Percentiles rank a stretch among this genome's conserved stretches.
Evolutionary conservation across 257 asterid species (phyloP).

Genomic region (Solanum sejunctum): DNA sequence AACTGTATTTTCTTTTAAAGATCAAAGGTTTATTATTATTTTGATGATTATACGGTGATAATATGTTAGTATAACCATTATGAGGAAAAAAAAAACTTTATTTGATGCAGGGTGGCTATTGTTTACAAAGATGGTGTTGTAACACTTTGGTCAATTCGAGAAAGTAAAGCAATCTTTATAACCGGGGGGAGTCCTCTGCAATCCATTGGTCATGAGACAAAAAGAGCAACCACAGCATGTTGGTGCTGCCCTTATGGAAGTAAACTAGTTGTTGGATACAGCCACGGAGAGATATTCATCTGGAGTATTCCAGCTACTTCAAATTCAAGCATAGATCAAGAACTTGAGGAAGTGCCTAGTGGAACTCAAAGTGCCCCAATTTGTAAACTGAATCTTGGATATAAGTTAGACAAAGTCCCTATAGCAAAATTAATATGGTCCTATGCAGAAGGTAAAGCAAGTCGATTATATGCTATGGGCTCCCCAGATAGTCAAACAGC

Average conservation of each 20-base stretch:
- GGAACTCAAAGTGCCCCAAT: conserved; percentile 38
- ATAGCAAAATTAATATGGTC: conserved; percentile 61
- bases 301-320: conserved; percentile 55
- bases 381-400: conserved; percentile 79
- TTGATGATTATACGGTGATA: background rate
- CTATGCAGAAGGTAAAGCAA: conserved; percentile 67
- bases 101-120: conserved; percentile 50
- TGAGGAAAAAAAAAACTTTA: background rate
- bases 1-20: background rate
- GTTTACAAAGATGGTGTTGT: conserved; percentile 58
- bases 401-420: conserved; percentile 70
- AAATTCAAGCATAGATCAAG: conserved; percentile 22
- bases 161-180: conserved; percentile 45
- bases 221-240: conserved; percentile 78
- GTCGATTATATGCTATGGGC: conserved; percentile 72
- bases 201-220: conserved; percentile 44
- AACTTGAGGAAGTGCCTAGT: conserved; percentile 16
- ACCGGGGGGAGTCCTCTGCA: conserved; percentile 38
- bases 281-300: conserved; percentile 68
- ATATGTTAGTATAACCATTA: background rate
- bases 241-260: conserved; percentile 84
- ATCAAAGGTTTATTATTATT: background rate
- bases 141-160: conserved; percentile 66
- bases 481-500: conserved; percentile 39
- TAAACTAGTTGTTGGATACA: conserved; percentile 72